Evolutionary conservation across 1,284 basidiomycete genomes (phyloP), one percentile per base, ranked within the genome.

Genomic region (Puccinia coronata): DNA sequence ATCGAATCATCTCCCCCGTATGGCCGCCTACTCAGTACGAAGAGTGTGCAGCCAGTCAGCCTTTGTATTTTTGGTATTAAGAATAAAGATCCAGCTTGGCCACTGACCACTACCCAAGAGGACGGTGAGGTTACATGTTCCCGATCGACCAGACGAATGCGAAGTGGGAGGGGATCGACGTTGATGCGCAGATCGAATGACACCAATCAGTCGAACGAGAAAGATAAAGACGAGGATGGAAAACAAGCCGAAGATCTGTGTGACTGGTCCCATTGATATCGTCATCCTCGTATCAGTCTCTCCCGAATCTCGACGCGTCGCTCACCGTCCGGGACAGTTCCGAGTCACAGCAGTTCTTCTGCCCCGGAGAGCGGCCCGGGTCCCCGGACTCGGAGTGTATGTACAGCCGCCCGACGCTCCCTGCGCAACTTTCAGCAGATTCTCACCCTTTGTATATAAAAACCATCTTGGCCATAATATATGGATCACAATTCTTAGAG

Each of bases 1-100:
- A 88, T 39, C 89, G 88, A 74, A 96, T 87, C 82, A 93, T 92
- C 88, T 99, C 97, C 82, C 90, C 91, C 8, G 96, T 98, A 87
- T 99, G 97, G 0, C 97, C 97, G 41, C 97, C 96, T 96, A 83
- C 36, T 47, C 43, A 47, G 43, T 9, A 18, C 1, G 43, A 47
- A 36, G 61, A 28, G 4, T 63, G 18, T 34, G 23, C 23, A 36
- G 36, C 31, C 31, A 63, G 18, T 11, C 2, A 12, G 6, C 9
- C 34, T 28, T 14, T 31, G 1, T 16, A 9, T 28, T 59, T 25
- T 16, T n/a, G n/a, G n/a, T n/a, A n/a, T n/a, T n/a, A n/a, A 59
- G 8, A 25, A 59, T 59, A 18, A 23, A 63, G 61, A 63, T 39
- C n/a, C 1, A 20, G 36, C 20, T 39, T 6, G 36, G 18, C n/a